A percentile compares a stretch with the other conserved stretches of the same genome.
phyloP scores from a whole-genome alignment of 441 rosid genomes.

The Populus tomentosa region DNA sequence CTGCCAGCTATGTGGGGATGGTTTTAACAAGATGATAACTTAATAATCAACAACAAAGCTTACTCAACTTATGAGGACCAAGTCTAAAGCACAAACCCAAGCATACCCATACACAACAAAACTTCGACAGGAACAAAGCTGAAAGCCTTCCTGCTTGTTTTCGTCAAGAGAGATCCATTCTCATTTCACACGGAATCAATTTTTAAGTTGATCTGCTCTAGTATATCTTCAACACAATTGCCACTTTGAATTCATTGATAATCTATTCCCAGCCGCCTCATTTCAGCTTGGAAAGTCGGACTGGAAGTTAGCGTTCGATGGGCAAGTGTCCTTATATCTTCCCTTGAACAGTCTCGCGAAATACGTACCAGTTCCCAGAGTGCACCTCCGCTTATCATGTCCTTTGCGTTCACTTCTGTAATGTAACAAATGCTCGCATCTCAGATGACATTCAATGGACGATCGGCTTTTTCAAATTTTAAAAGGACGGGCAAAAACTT shows the following conservation, averaged over 20 bases:
- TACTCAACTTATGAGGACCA: background rate
- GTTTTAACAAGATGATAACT: background rate
- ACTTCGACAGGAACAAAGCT: conserved; percentile 17
- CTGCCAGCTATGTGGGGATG: conserved; percentile 9
- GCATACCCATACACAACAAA: conserved; percentile 9
- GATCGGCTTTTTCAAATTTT: background rate
- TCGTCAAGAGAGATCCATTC: background rate
- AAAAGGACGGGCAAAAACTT: conserved; percentile 7
- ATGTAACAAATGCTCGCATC: background rate
- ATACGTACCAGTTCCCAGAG: conserved; percentile 91
- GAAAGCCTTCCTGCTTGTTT: conserved; percentile 12
- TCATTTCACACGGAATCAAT: conserved; percentile 3
- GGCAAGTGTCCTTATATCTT: conserved; percentile 92
- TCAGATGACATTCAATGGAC: background rate
- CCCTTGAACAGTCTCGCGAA: conserved; percentile 84
- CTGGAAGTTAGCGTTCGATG: conserved; percentile 68
- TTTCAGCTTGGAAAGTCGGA: conserved; percentile 61
- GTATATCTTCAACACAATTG: background rate
- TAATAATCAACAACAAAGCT: conserved; percentile 6
- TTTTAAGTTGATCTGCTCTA: background rate
- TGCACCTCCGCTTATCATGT: conserved; percentile 91
- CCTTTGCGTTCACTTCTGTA: conserved; percentile 89
- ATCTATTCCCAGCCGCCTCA: conserved; percentile 61
- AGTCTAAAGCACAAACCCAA: conserved; percentile 3
- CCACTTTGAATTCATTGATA: conserved; percentile 23